A percentile compares a stretch with the other conserved stretches of the same genome.
Conservation (phyloP, 345 rosid species). For the Anastatica hierochuntica region DNA sequence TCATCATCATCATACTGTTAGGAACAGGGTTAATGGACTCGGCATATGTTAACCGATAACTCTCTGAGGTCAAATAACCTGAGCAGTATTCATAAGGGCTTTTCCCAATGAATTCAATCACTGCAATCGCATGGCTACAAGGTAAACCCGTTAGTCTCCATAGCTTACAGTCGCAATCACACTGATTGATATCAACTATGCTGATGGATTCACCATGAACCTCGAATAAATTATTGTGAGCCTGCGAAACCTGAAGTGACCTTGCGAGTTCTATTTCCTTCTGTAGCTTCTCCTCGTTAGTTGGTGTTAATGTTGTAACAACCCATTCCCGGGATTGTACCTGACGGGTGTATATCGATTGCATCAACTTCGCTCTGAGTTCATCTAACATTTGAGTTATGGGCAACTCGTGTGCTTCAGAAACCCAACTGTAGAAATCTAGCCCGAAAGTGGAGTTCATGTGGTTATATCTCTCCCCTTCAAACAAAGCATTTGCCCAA, state of each 20-base stretch:
- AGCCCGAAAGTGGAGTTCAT: constrained; percentile 67
- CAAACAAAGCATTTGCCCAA: constrained; percentile 76
- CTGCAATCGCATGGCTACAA: constrained; percentile 81
- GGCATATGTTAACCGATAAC: constrained; percentile 42
- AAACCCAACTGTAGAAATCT: constrained; percentile 81
- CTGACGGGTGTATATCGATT: constrained; percentile 51
- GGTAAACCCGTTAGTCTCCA: constrained; percentile 75
- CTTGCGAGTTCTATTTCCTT: constrained; percentile 41
- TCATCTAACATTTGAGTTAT: constrained; percentile 76
- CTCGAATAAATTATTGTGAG: constrained; percentile 47
- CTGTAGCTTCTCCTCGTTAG: constrained; percentile 66
- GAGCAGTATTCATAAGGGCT: constrained; percentile 76
- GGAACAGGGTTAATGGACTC: constrained; percentile 81
- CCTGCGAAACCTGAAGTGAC: constrained; percentile 48
- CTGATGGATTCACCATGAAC: constrained; percentile 55
- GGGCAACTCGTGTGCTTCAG: constrained; percentile 79
- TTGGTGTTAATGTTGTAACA: constrained; percentile 64
- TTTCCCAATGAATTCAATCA: constrained; percentile 42
- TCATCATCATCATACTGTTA: constrained; percentile 49
- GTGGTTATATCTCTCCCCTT: constrained; percentile 71
- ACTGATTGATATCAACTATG: constrained; percentile 50
- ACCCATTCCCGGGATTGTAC: constrained; percentile 66
- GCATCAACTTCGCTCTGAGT: constrained; percentile 80
- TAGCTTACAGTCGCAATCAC: constrained; percentile 73
- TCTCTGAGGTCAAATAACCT: constrained; percentile 48